These are phyloP conservation scores for Aspergillus funiculosus DNA, from an alignment of 495 filamentous ascomycete species.

Conservation along the genomic window DNA sequence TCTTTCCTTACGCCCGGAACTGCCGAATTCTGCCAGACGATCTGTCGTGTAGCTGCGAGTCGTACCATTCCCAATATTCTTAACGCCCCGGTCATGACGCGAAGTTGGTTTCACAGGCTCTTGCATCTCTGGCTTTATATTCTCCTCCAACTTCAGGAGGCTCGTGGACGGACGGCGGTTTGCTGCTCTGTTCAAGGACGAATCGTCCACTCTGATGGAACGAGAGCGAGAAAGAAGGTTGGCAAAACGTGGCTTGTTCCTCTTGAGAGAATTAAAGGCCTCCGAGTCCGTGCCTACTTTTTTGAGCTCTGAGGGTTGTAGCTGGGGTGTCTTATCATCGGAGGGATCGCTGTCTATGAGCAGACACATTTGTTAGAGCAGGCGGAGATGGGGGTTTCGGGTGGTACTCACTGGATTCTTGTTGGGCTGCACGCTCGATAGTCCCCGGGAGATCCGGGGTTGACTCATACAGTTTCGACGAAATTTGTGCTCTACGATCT, in stretches of 20 bases:
- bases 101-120: slow-evolving; percentile 52
- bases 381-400: neutral
- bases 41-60: slow-evolving; percentile 60
- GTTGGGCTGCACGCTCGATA: slow-evolving; percentile 27
- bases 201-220: slow-evolving; percentile 56
- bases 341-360: slow-evolving; percentile 17
- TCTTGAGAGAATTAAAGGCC: slow-evolving; percentile 27
- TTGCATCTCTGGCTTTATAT: slow-evolving; percentile 23
- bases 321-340: slow-evolving; percentile 23
- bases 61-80: slow-evolving; percentile 57
- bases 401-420: slow-evolving; percentile 30
- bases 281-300: slow-evolving; percentile 33
- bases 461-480: slow-evolving; percentile 36
- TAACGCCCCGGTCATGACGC: slow-evolving; percentile 54
- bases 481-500: slow-evolving; percentile 34
- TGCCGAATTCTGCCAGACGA: slow-evolving; percentile 38
- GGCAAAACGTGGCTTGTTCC: slow-evolving; percentile 47
- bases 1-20: slow-evolving; percentile 40
- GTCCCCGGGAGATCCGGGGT: slow-evolving; percentile 36
- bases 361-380: slow-evolving; percentile 9
- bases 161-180: slow-evolving; percentile 42
- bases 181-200: slow-evolving; percentile 29
- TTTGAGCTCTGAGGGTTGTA: slow-evolving; percentile 22
- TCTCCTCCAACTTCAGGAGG: slow-evolving; percentile 39
- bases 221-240: slow-evolving; percentile 60